These are phyloP conservation scores for Epicoccum nigrum DNA, from an alignment of 2,329 filamentous ascomycete species.

Conservation along the genomic window DNA sequence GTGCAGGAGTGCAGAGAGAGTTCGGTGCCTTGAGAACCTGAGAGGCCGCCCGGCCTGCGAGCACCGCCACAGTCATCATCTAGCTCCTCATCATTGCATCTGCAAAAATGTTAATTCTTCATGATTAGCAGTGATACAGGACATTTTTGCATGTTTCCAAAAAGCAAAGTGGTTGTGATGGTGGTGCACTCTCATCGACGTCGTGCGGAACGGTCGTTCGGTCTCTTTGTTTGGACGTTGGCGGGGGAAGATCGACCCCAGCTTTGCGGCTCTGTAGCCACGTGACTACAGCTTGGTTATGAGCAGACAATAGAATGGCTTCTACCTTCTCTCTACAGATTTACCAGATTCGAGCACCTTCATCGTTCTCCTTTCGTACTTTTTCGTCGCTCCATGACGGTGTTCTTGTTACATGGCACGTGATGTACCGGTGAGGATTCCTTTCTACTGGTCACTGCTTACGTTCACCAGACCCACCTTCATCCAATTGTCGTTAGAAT, in stretches of 20 bases:
- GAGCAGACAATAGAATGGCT: too few relatives aligned
- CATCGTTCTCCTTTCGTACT: too few relatives aligned
- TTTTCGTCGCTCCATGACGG: background rate
- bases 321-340: too few relatives aligned
- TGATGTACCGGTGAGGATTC: background rate
- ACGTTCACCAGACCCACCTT: background rate
- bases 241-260: slow-evolving; percentile 8
- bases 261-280: slow-evolving; percentile 7
- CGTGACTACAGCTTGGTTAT: slow-evolving; percentile 1
- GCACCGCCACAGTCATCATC: slow-evolving; percentile 23
- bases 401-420: background rate
- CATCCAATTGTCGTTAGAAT: background rate
- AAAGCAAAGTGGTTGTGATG: slow-evolving; percentile 29
- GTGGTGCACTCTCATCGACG: slow-evolving; percentile 31
- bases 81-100: slow-evolving; percentile 27
- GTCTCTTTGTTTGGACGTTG: slow-evolving; percentile 32
- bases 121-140: slow-evolving; percentile 35
- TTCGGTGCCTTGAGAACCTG: slow-evolving; percentile 3
- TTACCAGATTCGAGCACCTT: too few relatives aligned
- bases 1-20: slow-evolving; percentile 8
- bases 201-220: slow-evolving; percentile 29
- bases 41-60: slow-evolving; percentile 35
- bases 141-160: slow-evolving; percentile 22
- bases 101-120: slow-evolving; percentile 26
- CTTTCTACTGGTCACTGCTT: background rate